phyloP scores from a whole-genome alignment of 805 yeast species.

The Candida verbasci region DNA sequence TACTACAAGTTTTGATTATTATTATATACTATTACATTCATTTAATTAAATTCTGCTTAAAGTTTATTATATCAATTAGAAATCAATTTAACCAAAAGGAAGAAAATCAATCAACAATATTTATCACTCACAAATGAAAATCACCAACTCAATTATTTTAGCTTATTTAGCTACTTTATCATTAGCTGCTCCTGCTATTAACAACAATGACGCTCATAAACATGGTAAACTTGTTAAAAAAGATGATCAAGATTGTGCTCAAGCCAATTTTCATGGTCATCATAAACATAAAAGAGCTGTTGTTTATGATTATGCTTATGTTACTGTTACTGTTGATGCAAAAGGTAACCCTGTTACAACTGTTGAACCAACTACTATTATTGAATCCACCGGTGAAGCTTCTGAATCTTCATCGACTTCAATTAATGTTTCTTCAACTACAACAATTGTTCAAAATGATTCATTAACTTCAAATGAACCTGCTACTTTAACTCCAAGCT shows the following conservation, averaged over 20 bases:
- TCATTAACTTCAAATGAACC: constrained; percentile 21
- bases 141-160: constrained; percentile 9
- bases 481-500: constrained; percentile 4
- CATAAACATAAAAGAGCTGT: constrained; percentile 59
- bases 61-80: neutral
- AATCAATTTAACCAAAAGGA: neutral
- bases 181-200: constrained; percentile 24
- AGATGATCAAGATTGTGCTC: constrained; percentile 32
- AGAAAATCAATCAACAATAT: too few species aligned
- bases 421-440: constrained; percentile 9
- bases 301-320: constrained; percentile 40
- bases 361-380: constrained; percentile 8
- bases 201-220: constrained; percentile 16
- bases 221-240: constrained; percentile 12
- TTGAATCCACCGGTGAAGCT: constrained; percentile 16
- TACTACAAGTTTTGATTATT: too few species aligned
- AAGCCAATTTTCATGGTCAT: constrained; percentile 51
- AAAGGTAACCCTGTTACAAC: constrained; percentile 33
- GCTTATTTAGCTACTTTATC: constrained; percentile 12
- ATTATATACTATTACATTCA: too few species aligned
- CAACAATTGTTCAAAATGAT: constrained; percentile 20
- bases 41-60: neutral
- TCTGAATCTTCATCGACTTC: constrained; percentile 28
- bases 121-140: constrained; percentile 10
- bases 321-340: constrained; percentile 42